Evolutionary conservation across 208 protist species (phyloP), one percentile per base, ranked within the genome.

Genomic region (Crithidia sp.): DNA sequence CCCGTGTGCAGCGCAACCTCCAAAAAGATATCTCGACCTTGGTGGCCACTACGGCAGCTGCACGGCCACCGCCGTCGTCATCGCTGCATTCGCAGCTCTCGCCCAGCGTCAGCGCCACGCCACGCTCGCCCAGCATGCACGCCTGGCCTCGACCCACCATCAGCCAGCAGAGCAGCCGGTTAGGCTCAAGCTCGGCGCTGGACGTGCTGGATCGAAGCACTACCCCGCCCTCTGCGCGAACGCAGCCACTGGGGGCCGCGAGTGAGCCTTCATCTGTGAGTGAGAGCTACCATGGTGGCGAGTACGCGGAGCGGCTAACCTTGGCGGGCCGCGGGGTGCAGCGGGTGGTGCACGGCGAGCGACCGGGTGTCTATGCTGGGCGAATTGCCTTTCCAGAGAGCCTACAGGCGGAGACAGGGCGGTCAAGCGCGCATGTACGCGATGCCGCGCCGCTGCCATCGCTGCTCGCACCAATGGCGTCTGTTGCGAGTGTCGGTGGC

Each of bases 11-110:
- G 59, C 72, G 72, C 8, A 74, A 72, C 17, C 55, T 84, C 54
- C 79, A 84, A 43, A 54, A 61, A 17, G 70, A 79, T 55, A 84
- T 84, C 37, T 84, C 74, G 2, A 71, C 53, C 37, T 52, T 84
- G 17, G 79, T 84, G 7, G 73, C 74, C 59, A 65, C 74, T 4
- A 68, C 79, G 7, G 68, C 64, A 2, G 56, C 76, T 6, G 76
- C 53, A 16, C 76, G 68, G 57, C 67, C 61, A 14, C 13, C 19
- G 6, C 10, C 64, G 28, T 40, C 59, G 36, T 41, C 28, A 17
- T 17, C 69, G 3, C n/a, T 17, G 13, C 19, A 7, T 12, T 2
- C 45, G 60, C 6, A 8, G 7, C 9, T 17, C n/a, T 13, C 64
- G 53, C 39, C 52, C 14, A 69, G 52, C 52, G 36, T 13, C 36